Percentiles rank a stretch among this genome's conserved stretches.
These are phyloP conservation scores for Pisolithus albus DNA, from an alignment of 768 basidiomycete genomes.

Conservation along the genomic window DNA sequence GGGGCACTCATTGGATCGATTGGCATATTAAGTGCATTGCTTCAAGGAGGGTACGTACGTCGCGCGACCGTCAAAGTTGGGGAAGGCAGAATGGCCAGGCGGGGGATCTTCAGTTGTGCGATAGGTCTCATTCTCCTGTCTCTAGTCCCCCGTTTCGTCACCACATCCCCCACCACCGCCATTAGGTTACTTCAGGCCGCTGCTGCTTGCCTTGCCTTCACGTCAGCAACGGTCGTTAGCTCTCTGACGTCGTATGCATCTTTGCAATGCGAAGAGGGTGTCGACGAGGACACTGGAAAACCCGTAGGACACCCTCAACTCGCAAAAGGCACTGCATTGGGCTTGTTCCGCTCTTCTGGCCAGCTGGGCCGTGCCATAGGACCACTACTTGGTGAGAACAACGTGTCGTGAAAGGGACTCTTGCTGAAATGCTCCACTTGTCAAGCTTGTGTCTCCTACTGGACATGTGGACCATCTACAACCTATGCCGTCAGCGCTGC, in stretches of 20 bases:
- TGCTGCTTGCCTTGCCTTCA: constrained; percentile 84
- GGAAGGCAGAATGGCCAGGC: constrained; percentile 76
- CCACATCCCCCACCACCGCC: constrained; percentile 36
- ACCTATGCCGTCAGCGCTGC: constrained; percentile 65
- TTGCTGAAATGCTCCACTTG: constrained; percentile 8
- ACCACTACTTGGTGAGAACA: constrained; percentile 69
- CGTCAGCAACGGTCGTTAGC: constrained; percentile 93
- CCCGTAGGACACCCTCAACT: constrained; percentile 55
- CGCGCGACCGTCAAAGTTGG: constrained; percentile 67
- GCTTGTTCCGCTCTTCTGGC: constrained; percentile 84
- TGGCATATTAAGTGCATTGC: constrained; percentile 80
- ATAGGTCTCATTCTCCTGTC: constrained; percentile 67
- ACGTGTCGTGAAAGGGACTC: constrained; percentile 2
- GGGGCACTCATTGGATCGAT: constrained; percentile 81
- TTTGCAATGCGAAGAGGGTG: constrained; percentile 76
- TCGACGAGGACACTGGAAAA: constrained; percentile 54
- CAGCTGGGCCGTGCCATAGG: constrained; percentile 92
- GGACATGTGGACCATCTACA: constrained; percentile 76
- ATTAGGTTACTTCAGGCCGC: constrained; percentile 57
- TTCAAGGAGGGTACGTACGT: constrained; percentile 94
- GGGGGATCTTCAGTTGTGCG: constrained; percentile 71
- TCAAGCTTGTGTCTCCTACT: constrained; percentile 78
- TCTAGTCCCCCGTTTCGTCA: constrained; percentile 52
- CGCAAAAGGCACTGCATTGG: constrained; percentile 78
- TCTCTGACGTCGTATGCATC: constrained; percentile 88